A percentile compares a stretch with the other conserved stretches of the same genome.
These are phyloP conservation scores for Fonsecaea multimorphosa DNA, from an alignment of 2,329 filamentous ascomycete species.

Conservation along the genomic window DNA sequence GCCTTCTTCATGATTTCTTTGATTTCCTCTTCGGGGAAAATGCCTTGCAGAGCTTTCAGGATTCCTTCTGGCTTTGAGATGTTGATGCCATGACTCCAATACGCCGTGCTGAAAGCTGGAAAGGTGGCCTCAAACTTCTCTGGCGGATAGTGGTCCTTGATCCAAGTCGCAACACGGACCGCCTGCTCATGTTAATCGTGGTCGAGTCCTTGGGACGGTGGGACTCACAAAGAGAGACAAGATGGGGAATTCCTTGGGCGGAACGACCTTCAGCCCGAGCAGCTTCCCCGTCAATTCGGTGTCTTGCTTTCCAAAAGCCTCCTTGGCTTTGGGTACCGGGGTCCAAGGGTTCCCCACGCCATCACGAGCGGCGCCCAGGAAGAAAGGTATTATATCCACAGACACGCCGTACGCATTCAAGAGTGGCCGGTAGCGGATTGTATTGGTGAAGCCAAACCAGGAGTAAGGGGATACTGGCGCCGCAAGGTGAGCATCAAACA, in stretches of 20 bases:
- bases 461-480: constrained; percentile 30
- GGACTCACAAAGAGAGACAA: constrained; percentile 33
- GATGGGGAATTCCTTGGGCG: constrained; percentile 31
- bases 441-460: constrained; percentile 33
- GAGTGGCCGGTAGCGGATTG: constrained; percentile 27
- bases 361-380: constrained; percentile 29
- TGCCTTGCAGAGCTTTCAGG: constrained; percentile 28
- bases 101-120: constrained; percentile 31
- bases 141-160: constrained; percentile 34
- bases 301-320: constrained; percentile 29
- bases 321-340: constrained; percentile 24
- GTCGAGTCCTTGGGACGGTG: not conserved
- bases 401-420: constrained; percentile 30
- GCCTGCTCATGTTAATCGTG: constrained; percentile 10
- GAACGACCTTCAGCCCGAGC: constrained; percentile 26
- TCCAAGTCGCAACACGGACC: constrained; percentile 34
- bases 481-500: not conserved
- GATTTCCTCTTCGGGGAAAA: constrained; percentile 33
- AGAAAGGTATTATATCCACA: constrained; percentile 33
- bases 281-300: constrained; percentile 27
- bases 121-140: constrained; percentile 34
- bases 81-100: constrained; percentile 36
- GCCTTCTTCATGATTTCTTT: constrained; percentile 34
- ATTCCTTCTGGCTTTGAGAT: constrained; percentile 31
- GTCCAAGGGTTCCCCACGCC: constrained; percentile 27